Base-by-base conservation (phyloP, 1,284 basidiomycete genomes). In the Trichosporon sp. region DNA sequence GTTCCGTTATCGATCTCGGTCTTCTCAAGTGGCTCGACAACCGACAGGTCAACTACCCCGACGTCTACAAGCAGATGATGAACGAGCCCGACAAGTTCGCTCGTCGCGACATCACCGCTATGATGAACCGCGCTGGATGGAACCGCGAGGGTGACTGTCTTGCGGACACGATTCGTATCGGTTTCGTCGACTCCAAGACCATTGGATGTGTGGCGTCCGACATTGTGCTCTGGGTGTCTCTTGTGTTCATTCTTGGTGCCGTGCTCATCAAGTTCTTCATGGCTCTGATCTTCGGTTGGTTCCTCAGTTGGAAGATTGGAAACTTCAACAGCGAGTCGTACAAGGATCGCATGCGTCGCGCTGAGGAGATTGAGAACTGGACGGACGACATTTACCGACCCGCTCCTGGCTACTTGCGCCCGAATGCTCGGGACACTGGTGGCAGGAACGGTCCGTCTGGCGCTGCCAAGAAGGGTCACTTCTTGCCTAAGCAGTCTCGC, bases 201-300 rank as follows among this genome's bases (percentile, higher is more conserved):
- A 94, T 98, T 68, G 95, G 95, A 32, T 99, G 95, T 74, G 90
- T 99, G 64, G 94, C 95, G 2, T 97, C 95, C 23, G 85, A 90
- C 66, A 89, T 97, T 66, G 94, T 98, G 46, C 88, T 99, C 65
- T 96, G 95, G 78, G 84, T 97, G 63, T 97, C 95, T 56, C 88
- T 98, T 71, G 87, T 95, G 70, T 96, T 98, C 86, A 99, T 99
- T 78, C 88, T 97, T 69, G 96, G 95, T 66, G 95, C 97, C 65
- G 95, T 99, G 63, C 84, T 86, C 62, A 95, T 97, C 81, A 92
- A 94, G 67, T 99, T 98, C 83, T 83, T 86, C 71, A 95, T 99
- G 93, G 95, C 96, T 46, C 90, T 98, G 72, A 84, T 92, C 77
- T 99, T 99, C 80, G 86, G 91, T 44, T 99, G 95, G 95, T 99